Percentiles rank a stretch among this genome's conserved stretches.
These are phyloP conservation scores for Melampsora abietis-canadensis DNA, from an alignment of 1,284 basidiomycete species.

Conservation along the genomic window DNA sequence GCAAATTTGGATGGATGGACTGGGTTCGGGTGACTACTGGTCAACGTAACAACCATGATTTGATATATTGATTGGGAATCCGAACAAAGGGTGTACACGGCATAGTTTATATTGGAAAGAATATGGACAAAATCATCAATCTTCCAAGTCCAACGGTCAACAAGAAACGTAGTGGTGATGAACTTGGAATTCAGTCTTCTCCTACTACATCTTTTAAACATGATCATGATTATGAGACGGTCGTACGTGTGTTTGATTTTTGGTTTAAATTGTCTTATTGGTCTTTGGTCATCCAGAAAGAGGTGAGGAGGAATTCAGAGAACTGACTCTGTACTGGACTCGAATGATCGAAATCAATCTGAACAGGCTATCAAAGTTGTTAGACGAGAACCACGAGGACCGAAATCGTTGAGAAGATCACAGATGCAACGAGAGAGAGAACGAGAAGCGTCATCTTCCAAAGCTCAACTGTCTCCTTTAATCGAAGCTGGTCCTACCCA, in stretches of 20 bases:
- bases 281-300: no score
- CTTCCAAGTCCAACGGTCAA: not conserved
- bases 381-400: slow-evolving; percentile 38
- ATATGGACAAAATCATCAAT: slow-evolving; percentile 42
- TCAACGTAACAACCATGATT: not conserved
- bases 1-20: no score
- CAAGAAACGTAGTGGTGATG: no score
- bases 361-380: slow-evolving; percentile 41
- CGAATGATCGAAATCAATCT: not conserved
- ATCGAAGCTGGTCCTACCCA: not conserved
- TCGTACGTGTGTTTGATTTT: slow-evolving; percentile 14
- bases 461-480: not conserved
- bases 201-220: not conserved
- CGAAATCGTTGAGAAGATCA: slow-evolving; percentile 37
- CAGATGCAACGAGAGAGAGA: slow-evolving; percentile 33
- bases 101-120: slow-evolving; percentile 43
- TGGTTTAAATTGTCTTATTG: not conserved
- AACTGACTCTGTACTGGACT: not conserved
- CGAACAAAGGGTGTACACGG: slow-evolving; percentile 38
- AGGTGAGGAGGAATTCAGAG: no score
- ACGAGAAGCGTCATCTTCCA: not conserved
- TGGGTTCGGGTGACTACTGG: no score
- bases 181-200: no score
- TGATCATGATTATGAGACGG: slow-evolving; percentile 43
- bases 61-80: not conserved